A percentile compares a stretch with the other conserved stretches of the same genome.
Evolutionary conservation across 2,329 filamentous ascomycete genomes (phyloP).

Genomic region (Leptographium radiaticola): DNA sequence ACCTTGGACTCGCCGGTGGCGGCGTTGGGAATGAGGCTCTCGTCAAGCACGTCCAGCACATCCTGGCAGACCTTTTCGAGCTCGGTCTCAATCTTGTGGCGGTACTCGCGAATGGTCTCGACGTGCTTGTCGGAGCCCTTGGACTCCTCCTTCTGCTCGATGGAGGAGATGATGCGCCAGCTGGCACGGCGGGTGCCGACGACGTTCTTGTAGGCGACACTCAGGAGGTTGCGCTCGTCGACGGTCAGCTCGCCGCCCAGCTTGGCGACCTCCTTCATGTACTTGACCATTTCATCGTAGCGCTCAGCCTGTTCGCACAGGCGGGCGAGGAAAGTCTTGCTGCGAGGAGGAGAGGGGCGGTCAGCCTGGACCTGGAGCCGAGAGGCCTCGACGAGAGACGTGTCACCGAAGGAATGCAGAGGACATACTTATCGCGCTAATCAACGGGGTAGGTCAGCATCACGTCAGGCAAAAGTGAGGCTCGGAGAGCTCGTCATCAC

Average conservation of each 20-base stretch:
- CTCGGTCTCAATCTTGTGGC: conserved; percentile 94
- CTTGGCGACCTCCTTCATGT: conserved; percentile 97
- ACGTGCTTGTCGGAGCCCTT: conserved; percentile 95
- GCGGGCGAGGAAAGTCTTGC: conserved; percentile 99
- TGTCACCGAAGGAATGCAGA: background rate
- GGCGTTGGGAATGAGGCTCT: conserved; percentile 87
- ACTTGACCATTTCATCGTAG: conserved; percentile 99
- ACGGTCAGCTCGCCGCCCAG: conserved; percentile 74
- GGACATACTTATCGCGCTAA: conserved; percentile 1
- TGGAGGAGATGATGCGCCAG: conserved; percentile 96
- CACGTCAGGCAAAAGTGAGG: background rate
- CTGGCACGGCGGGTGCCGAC: conserved; percentile 93
- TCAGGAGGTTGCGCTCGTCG: conserved; percentile 94
- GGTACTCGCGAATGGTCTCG: conserved; percentile 90
- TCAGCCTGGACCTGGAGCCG: background rate
- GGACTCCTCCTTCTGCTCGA: conserved; percentile 99
- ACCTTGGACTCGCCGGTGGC: conserved; percentile 97
- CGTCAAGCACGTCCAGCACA: conserved; percentile 86
- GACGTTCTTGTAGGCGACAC: conserved; percentile 98
- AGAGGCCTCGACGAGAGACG: no score
- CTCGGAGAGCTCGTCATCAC: no score
- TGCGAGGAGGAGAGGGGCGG: conserved; percentile 22
- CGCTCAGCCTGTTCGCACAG: conserved; percentile 99
- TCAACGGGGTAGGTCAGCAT: background rate
- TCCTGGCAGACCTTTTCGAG: conserved; percentile 97